Conservation (phyloP, 73 alveolate genomes). For the Diophrys sp. region DNA sequence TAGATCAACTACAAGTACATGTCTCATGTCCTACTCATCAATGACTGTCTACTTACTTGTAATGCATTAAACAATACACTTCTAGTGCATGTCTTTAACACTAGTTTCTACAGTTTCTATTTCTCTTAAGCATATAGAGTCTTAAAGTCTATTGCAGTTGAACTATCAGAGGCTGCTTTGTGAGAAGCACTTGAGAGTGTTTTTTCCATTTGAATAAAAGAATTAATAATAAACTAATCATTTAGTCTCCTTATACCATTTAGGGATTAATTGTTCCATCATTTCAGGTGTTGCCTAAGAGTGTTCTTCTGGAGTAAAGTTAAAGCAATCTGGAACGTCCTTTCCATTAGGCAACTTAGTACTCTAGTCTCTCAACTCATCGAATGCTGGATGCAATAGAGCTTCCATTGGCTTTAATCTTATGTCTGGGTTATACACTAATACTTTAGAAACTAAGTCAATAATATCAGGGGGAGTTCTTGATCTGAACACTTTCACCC, state of each 20-base stretch:
- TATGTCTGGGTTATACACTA: constrained; percentile 77
- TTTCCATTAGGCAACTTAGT: constrained; percentile 2
- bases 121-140: too few relatives aligned
- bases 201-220: too few relatives aligned
- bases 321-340: constrained; percentile 42
- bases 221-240: too few relatives aligned
- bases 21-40: too few relatives aligned
- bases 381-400: constrained; percentile 85
- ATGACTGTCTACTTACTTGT: too few relatives aligned
- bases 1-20: too few relatives aligned
- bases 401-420: constrained; percentile 83
- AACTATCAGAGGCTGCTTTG: too few relatives aligned
- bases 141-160: too few relatives aligned
- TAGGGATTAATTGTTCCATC: constrained; percentile 34
- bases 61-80: too few relatives aligned
- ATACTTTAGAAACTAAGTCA: constrained; percentile 65
- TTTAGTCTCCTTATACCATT: constrained; percentile 36
- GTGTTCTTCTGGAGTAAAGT: constrained; percentile 53
- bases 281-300: background rate
- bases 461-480: constrained; percentile 54
- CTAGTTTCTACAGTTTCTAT: too few relatives aligned
- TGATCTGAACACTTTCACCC: constrained; percentile 39
- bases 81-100: too few relatives aligned
- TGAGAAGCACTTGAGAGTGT: too few relatives aligned
- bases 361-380: constrained; percentile 65